Conservation (phyloP, 306 rosid species). For the Astragalus glycyphyllos region DNA sequence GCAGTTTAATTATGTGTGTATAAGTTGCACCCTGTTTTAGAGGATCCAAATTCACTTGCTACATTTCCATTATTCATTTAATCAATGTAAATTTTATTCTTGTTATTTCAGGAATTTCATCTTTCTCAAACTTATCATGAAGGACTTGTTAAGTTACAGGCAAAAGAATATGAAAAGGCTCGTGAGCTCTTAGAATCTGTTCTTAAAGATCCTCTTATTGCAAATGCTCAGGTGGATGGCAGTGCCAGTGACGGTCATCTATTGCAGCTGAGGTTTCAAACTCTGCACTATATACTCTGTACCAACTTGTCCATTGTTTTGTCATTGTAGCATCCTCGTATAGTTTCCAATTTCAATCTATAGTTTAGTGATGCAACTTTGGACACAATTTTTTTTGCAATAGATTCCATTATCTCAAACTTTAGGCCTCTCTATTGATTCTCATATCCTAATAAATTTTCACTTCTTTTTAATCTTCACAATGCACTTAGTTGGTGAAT, state of each 20-base stretch:
- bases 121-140: constrained; percentile 93
- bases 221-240: constrained; percentile 75
- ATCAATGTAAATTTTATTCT: neutral
- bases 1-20: neutral
- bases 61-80: constrained; percentile 9
- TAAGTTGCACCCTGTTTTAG: neutral
- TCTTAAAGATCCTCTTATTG: constrained; percentile 80
- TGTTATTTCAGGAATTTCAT: constrained; percentile 82
- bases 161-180: constrained; percentile 85
- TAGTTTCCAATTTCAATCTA: constrained; percentile 1
- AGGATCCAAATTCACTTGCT: constrained; percentile 13
- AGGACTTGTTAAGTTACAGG: constrained; percentile 85
- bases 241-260: constrained; percentile 82
- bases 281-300: constrained; percentile 1
- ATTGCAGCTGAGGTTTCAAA: constrained; percentile 86
- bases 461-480: constrained; percentile 9
- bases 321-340: constrained; percentile 22
- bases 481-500: constrained; percentile 8
- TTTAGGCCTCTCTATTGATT: constrained; percentile 26
- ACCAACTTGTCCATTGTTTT: constrained; percentile 13
- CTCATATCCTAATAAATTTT: constrained; percentile 3
- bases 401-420: constrained; percentile 3
- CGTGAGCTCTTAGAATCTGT: constrained; percentile 80
- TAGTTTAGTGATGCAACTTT: constrained; percentile 3
- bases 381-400: neutral